Evolutionary conservation across 2,329 filamentous ascomycete genomes (phyloP), one percentile per base, ranked within the genome.

Genomic region (Aspergillus tanneri): DNA sequence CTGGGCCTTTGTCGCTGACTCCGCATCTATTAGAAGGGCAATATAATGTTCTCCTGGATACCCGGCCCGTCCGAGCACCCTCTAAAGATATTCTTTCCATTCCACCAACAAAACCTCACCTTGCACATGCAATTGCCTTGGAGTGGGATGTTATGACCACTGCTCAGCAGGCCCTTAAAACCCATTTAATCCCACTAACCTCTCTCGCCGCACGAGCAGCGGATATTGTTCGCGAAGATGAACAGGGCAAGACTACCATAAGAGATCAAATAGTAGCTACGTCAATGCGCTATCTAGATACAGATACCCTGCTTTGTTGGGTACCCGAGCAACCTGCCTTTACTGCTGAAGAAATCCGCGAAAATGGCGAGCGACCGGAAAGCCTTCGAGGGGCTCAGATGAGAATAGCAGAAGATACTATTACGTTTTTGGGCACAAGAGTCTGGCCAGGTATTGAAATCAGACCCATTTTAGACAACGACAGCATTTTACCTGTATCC

Each of bases 271-370:
- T 96, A 38, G 73, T 86, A 12, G 76, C 74, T 14, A 85, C 83
- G 54, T 73, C 93, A 43, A 81, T 97, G 78, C 82, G 87, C 38
- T 97, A 97, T 69, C 80, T 99, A 21, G 85, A 90, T 60, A 97
- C 93, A 1, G 93, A 99, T 72, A 91, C 89, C 0, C 74, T 97
- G 27, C 82, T 99, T 2, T 97, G 92, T 79, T 96, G 90, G 88
- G 90, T 83, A 14, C 85, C 85, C 0, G 77, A 77, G 61, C 72
- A 72, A 47, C 72, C 72, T 37, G 57, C 73, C 50, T 70, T 79
- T 65, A 77, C 82, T 32, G 75, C 76, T 2, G 71, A 76, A 27
- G 71, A 83, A 32, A 68, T 74, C 23, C 62, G 67, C 3, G 69
- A 67, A 35, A 76, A 77, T 46, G 76, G 75, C 4, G 69, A 70